Conservation (phyloP, 1,139 yeast genomes). For the Blastobotrys proliferans region DNA sequence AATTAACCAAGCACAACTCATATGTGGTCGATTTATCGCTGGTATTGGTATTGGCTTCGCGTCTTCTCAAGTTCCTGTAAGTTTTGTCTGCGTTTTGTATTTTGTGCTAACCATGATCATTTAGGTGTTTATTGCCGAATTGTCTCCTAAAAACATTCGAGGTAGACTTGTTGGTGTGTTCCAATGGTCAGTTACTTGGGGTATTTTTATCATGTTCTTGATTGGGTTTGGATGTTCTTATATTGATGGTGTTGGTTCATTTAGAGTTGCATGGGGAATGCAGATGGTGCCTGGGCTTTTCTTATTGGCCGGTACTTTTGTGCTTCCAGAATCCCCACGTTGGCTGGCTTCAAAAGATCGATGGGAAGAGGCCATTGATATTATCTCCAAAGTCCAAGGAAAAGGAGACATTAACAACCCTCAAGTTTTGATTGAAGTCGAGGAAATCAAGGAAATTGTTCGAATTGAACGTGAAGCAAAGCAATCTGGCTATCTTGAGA, state of each 20-base stretch:
- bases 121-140: constrained; percentile 67
- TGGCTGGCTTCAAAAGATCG: constrained; percentile 63
- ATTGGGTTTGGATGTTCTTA: constrained; percentile 56
- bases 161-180: constrained; percentile 64
- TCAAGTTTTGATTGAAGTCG: constrained; percentile 52
- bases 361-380: constrained; percentile 59
- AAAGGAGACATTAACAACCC: constrained; percentile 50
- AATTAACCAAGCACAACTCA: constrained; percentile 65
- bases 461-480: constrained; percentile 28
- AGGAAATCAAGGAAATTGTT: constrained; percentile 51
- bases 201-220: constrained; percentile 58
- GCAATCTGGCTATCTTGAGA: constrained; percentile 39
- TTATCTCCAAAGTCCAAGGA: constrained; percentile 51
- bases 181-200: constrained; percentile 68
- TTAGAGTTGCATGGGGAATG: constrained; percentile 66
- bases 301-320: constrained; percentile 45
- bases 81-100: background rate
- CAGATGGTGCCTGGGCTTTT: constrained; percentile 60
- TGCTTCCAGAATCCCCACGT: constrained; percentile 71
- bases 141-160: constrained; percentile 61
- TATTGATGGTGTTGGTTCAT: constrained; percentile 48
- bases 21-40: constrained; percentile 58
- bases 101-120: constrained; percentile 49
- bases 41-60: constrained; percentile 71
- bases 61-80: constrained; percentile 64